Evolutionary conservation across 2,329 filamentous ascomycete genomes (phyloP).

Genomic region (Acarospora socialis): DNA sequence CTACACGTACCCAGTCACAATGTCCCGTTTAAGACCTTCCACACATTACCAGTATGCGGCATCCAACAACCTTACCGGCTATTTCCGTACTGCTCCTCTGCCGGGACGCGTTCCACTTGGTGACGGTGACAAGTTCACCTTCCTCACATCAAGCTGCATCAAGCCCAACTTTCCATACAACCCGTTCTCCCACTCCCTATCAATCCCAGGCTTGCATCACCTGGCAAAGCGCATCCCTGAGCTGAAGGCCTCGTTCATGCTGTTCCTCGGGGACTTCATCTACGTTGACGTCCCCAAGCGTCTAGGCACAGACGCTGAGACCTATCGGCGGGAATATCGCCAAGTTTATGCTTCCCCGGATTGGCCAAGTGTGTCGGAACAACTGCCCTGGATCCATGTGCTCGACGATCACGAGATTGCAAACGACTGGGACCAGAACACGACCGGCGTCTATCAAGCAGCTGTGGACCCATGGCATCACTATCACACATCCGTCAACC

Average conservation of each 20-base stretch:
- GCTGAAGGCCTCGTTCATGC: constrained; percentile 47
- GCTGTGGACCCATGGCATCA: constrained; percentile 74
- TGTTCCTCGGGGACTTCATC: constrained; percentile 79
- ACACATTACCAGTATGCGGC: constrained; percentile 70
- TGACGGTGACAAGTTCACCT: constrained; percentile 63
- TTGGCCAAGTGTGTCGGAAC: constrained; percentile 60
- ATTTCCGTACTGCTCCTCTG: constrained; percentile 63
- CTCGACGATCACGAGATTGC: constrained; percentile 93
- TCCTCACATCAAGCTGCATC: constrained; percentile 85
- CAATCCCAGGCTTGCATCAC: constrained; percentile 65
- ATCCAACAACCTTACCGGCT: constrained; percentile 74
- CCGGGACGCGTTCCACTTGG: constrained; percentile 48
- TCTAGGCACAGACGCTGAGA: constrained; percentile 55
- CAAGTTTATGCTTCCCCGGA: constrained; percentile 93
- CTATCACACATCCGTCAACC: constrained; percentile 77
- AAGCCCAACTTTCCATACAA: constrained; percentile 84
- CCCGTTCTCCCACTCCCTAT: constrained; percentile 65
- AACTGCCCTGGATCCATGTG: constrained; percentile 94
- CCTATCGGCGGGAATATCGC: constrained; percentile 83
- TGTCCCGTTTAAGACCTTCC: constrained; percentile 54
- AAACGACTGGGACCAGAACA: constrained; percentile 82
- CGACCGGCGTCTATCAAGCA: constrained; percentile 61
- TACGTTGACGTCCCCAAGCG: constrained; percentile 78
- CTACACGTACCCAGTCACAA: constrained; percentile 57
- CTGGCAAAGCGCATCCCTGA: constrained; percentile 59